Percentiles rank a stretch among this genome's conserved stretches.
Conservation (phyloP, 148 eudicot species). For the Vaccinium macrocarpon region DNA sequence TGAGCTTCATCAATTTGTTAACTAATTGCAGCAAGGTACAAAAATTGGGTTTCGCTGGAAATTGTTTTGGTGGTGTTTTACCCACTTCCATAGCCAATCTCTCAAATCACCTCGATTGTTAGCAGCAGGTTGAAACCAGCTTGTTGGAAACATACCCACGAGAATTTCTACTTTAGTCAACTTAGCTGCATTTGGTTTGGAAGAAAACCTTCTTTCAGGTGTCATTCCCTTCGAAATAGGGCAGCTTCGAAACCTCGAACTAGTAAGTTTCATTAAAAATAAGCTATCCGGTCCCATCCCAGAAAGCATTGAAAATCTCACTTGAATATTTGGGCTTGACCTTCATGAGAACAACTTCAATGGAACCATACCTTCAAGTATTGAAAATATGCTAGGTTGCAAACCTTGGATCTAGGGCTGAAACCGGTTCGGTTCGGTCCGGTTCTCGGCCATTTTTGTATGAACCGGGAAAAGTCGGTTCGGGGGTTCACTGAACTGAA, state of each 20-base stretch:
- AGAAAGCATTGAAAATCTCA: conserved; percentile 9
- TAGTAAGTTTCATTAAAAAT: neutral
- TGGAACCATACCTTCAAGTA: conserved; percentile 23
- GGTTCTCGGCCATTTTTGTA: too few species aligned
- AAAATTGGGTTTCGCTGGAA: neutral
- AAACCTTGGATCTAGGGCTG: conserved; percentile 2
- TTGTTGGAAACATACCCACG: neutral
- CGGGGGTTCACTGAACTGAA: too few species aligned
- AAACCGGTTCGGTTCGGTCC: too few species aligned
- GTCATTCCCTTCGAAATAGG: conserved; percentile 21
- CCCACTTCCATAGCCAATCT: conserved; percentile 18
- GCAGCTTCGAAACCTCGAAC: conserved; percentile 11
- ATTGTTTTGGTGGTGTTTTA: conserved; percentile 11
- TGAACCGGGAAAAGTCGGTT: too few species aligned
- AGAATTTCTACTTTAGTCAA: conserved; percentile 18
- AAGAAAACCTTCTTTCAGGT: neutral
- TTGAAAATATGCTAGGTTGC: conserved; percentile 15
- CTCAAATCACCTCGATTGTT: neutral
- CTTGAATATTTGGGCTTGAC: neutral
- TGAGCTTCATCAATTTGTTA: neutral
- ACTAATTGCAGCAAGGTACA: neutral
- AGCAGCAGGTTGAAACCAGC: neutral
- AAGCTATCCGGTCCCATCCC: conserved; percentile 15
- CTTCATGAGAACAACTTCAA: conserved; percentile 9
- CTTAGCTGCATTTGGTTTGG: neutral